Evolutionary conservation across 2,329 filamentous ascomycete genomes (phyloP), one percentile per base, ranked within the genome.

Genomic region (Harringtonia lauricola): DNA sequence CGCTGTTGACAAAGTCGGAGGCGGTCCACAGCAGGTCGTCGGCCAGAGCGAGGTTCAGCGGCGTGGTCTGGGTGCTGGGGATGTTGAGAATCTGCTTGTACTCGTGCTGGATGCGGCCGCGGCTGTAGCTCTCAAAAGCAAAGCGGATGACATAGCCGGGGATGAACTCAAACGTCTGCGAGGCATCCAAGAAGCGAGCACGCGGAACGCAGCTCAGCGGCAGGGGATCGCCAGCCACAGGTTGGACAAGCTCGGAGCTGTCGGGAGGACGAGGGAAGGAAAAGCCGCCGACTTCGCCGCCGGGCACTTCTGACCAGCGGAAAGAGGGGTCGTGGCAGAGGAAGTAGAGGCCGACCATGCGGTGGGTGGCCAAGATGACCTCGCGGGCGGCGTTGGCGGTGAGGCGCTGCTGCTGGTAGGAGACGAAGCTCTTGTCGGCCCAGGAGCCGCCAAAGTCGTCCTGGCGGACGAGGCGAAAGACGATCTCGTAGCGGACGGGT

Each of bases 81-180:
- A 74, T 54, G 45, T 58, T 63, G 35, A 72, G 51, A 3, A 54
- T 59, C 28, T 61, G 66, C 40, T 61, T 61, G 60, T 66, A 62
- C 22, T 61, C 52, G 19, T 58, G 45, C 44, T 59, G 53, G 9
- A 55, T 49, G 36, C 53, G 59, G 22, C 56, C 55, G 35, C 59
- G 55, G 43, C 62, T 65, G 43, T 59, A 62, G 49, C 65, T 71
- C 35, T 61, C 63, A 47, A 75, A 62, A 17, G 59, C 59, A 30
- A 76, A 54, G 28, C 64, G 61, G 34, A 76, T 60, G 10, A 60
- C 60, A 53, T 71, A 76, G n/a, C 72, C 72, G 5, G 72, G 68
- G 3, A 66, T 53, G 26, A 62, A 61, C 47, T 70, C 64, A 48
- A 71, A 74, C 8, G 56, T 49, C 47, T 71, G 68, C 0, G 61